These are phyloP conservation scores for Olyra latifolia DNA, from an alignment of 176 grass and related monocot species.

Conservation along the genomic window DNA sequence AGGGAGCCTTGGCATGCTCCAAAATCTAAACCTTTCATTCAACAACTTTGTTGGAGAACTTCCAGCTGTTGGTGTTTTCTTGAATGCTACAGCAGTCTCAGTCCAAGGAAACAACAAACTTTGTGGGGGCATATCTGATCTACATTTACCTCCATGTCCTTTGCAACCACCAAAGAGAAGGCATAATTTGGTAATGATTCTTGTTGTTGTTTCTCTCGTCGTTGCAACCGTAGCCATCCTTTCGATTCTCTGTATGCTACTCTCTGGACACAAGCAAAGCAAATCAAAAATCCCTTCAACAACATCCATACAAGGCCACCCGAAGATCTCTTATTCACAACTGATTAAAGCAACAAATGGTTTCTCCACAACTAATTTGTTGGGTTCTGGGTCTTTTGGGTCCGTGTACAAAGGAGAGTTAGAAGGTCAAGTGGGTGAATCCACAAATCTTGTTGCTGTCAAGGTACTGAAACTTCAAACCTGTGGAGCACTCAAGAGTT, in stretches of 20 bases:
- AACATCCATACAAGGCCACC: not conserved
- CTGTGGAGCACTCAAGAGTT: slow-evolving; percentile 15
- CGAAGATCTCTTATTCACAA: not conserved
- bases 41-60: slow-evolving; percentile 41
- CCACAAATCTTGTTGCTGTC: slow-evolving; percentile 2
- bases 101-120: slow-evolving; percentile 35
- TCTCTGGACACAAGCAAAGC: not conserved
- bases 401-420: slow-evolving; percentile 25
- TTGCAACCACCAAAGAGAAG: not conserved
- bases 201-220: slow-evolving; percentile 29
- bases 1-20: not conserved
- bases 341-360: slow-evolving; percentile 19
- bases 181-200: not conserved
- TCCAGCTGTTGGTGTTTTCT: slow-evolving; percentile 12
- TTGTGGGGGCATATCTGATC: slow-evolving; percentile 27
- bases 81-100: slow-evolving; percentile 17
- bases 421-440: not conserved
- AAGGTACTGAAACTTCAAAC: slow-evolving; percentile 36
- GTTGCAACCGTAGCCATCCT: not conserved
- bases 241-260: not conserved
- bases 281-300: not conserved
- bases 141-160: slow-evolving; percentile 26
- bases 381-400: slow-evolving; percentile 23
- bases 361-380: not conserved
- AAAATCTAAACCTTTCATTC: slow-evolving; percentile 21